These are phyloP conservation scores for Conringia planisiliqua DNA, from an alignment of 345 rosid species.

Conservation along the genomic window DNA sequence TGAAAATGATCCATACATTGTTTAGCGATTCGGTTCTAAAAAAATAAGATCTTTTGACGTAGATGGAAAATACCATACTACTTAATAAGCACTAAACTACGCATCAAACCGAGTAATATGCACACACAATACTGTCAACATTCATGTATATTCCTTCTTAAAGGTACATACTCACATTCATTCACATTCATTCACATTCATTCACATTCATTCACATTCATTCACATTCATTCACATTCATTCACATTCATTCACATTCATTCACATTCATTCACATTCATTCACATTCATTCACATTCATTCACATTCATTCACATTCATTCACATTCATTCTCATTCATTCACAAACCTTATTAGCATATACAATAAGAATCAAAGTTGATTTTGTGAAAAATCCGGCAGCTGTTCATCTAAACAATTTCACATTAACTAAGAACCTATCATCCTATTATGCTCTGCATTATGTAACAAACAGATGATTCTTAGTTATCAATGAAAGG, in stretches of 20 bases:
- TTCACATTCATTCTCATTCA: not conserved
- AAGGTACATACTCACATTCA: not conserved
- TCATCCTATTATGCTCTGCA: not conserved
- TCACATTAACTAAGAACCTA: not conserved
- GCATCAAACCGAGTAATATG: not conserved
- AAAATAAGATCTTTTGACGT: not conserved
- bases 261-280: not conserved
- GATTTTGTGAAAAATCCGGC: not conserved
- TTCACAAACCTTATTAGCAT: not conserved
- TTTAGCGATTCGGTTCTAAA: not conserved
- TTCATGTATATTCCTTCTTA: not conserved
- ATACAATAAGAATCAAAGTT: not conserved
- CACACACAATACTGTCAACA: not conserved
- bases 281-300: not conserved
- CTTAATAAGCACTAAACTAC: not conserved
- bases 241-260: not conserved
- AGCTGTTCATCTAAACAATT: not conserved
- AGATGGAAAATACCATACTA: conserved; percentile 8
- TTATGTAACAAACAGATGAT: not conserved
- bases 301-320: not conserved
- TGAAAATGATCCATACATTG: not conserved
- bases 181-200: not conserved
- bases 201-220: not conserved
- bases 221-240: not conserved
- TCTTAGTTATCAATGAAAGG: not conserved